These are phyloP conservation scores for Debaryomyces castellii DNA, from an alignment of 805 yeast genomes.

Conservation along the genomic window DNA sequence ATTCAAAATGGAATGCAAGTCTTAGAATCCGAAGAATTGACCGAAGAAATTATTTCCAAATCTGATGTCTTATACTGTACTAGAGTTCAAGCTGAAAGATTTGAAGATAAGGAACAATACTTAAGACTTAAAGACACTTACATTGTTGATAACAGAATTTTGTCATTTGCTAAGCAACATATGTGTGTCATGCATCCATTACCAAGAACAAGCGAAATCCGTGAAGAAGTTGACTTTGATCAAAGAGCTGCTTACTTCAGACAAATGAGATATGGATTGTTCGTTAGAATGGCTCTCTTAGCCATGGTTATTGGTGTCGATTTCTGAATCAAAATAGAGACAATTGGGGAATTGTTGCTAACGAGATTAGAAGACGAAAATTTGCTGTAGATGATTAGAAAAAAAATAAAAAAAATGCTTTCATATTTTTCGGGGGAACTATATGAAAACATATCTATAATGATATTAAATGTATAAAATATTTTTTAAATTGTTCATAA, in stretches of 20 bases:
- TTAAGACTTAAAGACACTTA: conserved; percentile 87
- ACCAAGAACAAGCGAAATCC: conserved; percentile 94
- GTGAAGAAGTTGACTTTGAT: conserved; percentile 98
- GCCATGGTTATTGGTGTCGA: conserved; percentile 98
- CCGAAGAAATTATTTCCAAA: conserved; percentile 80
- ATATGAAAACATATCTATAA: background rate
- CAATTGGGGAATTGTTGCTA: conserved; percentile 8
- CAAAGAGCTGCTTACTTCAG: conserved; percentile 99
- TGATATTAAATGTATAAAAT: background rate
- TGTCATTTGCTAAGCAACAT: conserved; percentile 92
- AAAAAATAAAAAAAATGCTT: conserved; percentile 4
- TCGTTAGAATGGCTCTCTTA: conserved; percentile 96
- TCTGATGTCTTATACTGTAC: conserved; percentile 98
- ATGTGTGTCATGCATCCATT: conserved; percentile 99
- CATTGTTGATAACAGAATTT: conserved; percentile 87
- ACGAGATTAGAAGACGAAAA: background rate
- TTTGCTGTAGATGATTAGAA: background rate
- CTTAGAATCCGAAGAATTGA: conserved; percentile 71
- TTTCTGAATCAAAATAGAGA: conserved; percentile 38
- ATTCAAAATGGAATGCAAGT: conserved; percentile 65
- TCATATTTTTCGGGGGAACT: conserved; percentile 5
- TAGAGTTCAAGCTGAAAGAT: conserved; percentile 97
- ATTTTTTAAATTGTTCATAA: conserved; percentile 2
- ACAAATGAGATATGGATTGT: conserved; percentile 98
- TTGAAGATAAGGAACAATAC: conserved; percentile 71